Evolutionary conservation across 768 basidiomycete genomes (phyloP).

Genomic region (Auriscalpium microsporum): DNA sequence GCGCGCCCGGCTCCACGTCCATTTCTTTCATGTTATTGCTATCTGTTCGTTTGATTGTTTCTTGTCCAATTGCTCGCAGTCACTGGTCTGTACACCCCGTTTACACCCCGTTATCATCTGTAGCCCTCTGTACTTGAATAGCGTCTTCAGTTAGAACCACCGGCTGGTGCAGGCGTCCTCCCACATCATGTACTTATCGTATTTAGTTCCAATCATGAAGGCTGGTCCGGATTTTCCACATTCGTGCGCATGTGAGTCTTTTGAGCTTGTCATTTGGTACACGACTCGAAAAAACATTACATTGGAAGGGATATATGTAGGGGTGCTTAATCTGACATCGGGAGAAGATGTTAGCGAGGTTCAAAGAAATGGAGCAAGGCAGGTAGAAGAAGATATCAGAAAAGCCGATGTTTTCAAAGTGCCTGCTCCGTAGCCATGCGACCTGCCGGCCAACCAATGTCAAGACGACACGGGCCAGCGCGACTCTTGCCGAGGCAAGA

Average conservation of each 20-base stretch:
- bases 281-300: neutral
- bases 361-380: too few species aligned
- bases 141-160: neutral
- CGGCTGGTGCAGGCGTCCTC: neutral
- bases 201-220: neutral
- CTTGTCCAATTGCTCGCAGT: neutral
- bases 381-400: conserved; percentile 5
- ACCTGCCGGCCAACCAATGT: conserved; percentile 4
- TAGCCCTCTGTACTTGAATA: neutral
- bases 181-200: neutral
- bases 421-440: conserved; percentile 1
- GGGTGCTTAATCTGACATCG: too few species aligned
- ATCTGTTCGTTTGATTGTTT: neutral
- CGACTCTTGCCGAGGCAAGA: conserved; percentile 3
- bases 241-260: neutral
- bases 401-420: conserved; percentile 15
- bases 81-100: neutral
- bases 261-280: neutral
- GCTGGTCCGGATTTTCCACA: neutral
- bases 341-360: too few species aligned
- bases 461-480: conserved; percentile 11
- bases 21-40: neutral
- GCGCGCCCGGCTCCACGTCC: neutral
- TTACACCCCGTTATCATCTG: neutral
- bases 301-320: neutral